Conservation (phyloP, 2,329 filamentous ascomycete genomes). For the Fusarium sororula region DNA sequence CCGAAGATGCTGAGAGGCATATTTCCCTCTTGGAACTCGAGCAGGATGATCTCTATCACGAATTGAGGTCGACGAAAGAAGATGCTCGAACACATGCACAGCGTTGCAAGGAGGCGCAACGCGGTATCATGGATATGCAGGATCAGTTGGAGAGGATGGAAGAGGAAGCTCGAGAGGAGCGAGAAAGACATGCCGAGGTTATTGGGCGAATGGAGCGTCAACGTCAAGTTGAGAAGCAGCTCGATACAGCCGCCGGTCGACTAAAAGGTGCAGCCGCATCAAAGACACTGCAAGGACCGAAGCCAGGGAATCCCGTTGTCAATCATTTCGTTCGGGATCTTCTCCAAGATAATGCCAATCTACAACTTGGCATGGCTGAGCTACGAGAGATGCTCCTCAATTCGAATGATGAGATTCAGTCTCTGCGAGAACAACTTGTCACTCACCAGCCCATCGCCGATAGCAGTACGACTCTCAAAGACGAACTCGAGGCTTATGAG, state of each 20-base stretch:
- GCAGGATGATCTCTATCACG: slow-evolving; percentile 76
- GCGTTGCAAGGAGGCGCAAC: slow-evolving; percentile 87
- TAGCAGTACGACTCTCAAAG: slow-evolving; percentile 66
- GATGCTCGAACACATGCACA: slow-evolving; percentile 82
- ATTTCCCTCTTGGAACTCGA: slow-evolving; percentile 82
- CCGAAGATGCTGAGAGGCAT: slow-evolving; percentile 82
- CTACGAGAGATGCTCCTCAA: slow-evolving; percentile 88
- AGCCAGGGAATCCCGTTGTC: slow-evolving; percentile 75
- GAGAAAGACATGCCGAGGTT: slow-evolving; percentile 82
- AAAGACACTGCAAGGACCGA: slow-evolving; percentile 68
- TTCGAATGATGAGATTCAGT: slow-evolving; percentile 94
- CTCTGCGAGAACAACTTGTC: slow-evolving; percentile 81
- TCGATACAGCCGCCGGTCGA: slow-evolving; percentile 80
- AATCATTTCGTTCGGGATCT: slow-evolving; percentile 97
- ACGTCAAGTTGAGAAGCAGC: slow-evolving; percentile 81
- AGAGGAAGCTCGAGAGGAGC: slow-evolving; percentile 80
- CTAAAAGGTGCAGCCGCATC: slow-evolving; percentile 82
- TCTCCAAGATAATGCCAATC: slow-evolving; percentile 90
- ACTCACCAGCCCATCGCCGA: slow-evolving; percentile 75
- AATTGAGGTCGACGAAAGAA: slow-evolving; percentile 72
- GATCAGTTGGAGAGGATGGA: slow-evolving; percentile 92
- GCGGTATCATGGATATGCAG: slow-evolving; percentile 79
- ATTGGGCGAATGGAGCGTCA: slow-evolving; percentile 85
- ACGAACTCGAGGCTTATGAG: slow-evolving; percentile 72
- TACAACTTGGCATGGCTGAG: slow-evolving; percentile 92